Conservation (phyloP, 768 basidiomycete genomes). For the Kockovaella imperatae region DNA sequence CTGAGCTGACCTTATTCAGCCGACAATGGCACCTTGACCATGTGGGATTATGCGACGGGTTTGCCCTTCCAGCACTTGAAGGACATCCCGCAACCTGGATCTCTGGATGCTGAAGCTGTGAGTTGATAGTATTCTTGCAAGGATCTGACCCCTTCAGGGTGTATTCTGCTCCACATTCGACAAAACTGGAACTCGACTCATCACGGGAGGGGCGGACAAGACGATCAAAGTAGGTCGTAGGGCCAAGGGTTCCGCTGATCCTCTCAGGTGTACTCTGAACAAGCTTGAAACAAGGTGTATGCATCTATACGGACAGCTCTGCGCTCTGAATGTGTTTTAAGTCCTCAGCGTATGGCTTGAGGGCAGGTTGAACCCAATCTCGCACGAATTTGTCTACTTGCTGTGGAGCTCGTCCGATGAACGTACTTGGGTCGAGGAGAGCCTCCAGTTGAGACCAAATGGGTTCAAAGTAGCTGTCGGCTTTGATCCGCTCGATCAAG, state of each 20-base stretch:
- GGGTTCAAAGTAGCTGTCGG: slow-evolving; percentile 78
- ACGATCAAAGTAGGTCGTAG: slow-evolving; percentile 98
- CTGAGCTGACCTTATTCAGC: slow-evolving; percentile 48
- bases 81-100: slow-evolving; percentile 94
- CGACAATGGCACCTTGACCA: slow-evolving; percentile 81
- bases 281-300: slow-evolving; percentile 22
- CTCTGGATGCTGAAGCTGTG: slow-evolving; percentile 83
- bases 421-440: slow-evolving; percentile 75
- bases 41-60: slow-evolving; percentile 94
- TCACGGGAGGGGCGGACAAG: slow-evolving; percentile 94
- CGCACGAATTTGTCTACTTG: slow-evolving; percentile 83
- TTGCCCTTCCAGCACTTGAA: slow-evolving; percentile 90
- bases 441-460: slow-evolving; percentile 71
- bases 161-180: slow-evolving; percentile 97
- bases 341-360: slow-evolving; percentile 48
- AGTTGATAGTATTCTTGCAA: slow-evolving; percentile 6
- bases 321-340: slow-evolving; percentile 45
- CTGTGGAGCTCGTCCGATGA: slow-evolving; percentile 87
- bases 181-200: slow-evolving; percentile 78
- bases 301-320: slow-evolving; percentile 45
- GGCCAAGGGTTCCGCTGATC: too few species aligned
- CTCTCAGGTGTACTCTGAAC: slow-evolving; percentile 42
- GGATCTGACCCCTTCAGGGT: slow-evolving; percentile 47
- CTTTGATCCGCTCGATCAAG: slow-evolving; percentile 75
- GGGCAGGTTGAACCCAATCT: slow-evolving; percentile 80